phyloP scores from a whole-genome alignment of 805 yeast genomes.

The Blastobotrys terrestris region DNA sequence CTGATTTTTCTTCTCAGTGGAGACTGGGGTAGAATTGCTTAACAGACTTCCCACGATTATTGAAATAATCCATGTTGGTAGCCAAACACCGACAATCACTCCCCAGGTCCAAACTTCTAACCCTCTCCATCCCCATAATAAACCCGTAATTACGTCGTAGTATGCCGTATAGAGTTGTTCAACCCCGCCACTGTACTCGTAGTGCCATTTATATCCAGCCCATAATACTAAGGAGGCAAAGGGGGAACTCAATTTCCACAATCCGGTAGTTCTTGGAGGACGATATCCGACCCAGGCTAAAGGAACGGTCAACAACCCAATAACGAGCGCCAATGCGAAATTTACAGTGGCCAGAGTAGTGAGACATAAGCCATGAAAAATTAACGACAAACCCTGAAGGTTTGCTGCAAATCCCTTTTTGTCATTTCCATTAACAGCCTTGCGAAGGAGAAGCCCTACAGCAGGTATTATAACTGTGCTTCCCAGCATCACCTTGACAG shows the following conservation, averaged over 20 bases:
- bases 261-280: slow-evolving; percentile 9
- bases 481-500: slow-evolving; percentile 2
- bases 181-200: background rate
- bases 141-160: slow-evolving; percentile 41
- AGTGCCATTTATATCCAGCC: slow-evolving; percentile 11
- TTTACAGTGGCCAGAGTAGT: slow-evolving; percentile 74
- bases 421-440: background rate
- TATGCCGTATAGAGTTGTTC: slow-evolving; percentile 21
- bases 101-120: slow-evolving; percentile 85
- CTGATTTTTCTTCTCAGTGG: slow-evolving; percentile 3
- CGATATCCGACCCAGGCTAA: slow-evolving; percentile 52
- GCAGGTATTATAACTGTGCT: background rate
- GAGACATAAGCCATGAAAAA: slow-evolving; percentile 60
- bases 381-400: slow-evolving; percentile 43
- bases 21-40: background rate
- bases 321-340: slow-evolving; percentile 68
- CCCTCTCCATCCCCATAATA: slow-evolving; percentile 59
- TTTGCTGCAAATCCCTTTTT: slow-evolving; percentile 1
- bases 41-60: slow-evolving; percentile 9
- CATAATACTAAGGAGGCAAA: slow-evolving; percentile 34
- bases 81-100: slow-evolving; percentile 67
- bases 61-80: slow-evolving; percentile 65
- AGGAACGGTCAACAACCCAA: slow-evolving; percentile 73
- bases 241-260: slow-evolving; percentile 47
- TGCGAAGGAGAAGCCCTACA: background rate